A percentile compares a stretch with the other conserved stretches of the same genome.
Evolutionary conservation across 768 basidiomycete species (phyloP).

Genomic region (Lanmaoa rubissima): DNA sequence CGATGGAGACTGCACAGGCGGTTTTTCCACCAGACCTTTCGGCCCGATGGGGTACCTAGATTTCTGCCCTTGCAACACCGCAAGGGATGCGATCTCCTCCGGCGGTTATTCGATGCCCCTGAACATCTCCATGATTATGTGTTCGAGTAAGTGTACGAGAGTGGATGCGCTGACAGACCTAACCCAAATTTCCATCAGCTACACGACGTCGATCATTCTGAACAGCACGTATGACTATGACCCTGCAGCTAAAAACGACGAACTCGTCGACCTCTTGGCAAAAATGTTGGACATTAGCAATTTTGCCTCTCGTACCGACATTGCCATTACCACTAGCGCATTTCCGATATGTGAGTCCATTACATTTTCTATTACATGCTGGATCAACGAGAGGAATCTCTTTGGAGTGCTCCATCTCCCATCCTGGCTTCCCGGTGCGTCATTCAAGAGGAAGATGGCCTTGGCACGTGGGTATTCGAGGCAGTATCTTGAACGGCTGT

Average conservation of each 20-base stretch:
- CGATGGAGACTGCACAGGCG: slow-evolving; percentile 13
- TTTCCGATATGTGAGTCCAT: slow-evolving; percentile 6
- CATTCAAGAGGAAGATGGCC: slow-evolving; percentile 8
- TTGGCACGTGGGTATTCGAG: background rate
- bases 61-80: background rate
- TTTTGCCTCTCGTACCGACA: background rate
- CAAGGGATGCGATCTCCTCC: slow-evolving; percentile 1
- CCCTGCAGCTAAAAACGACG: background rate
- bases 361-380: background rate
- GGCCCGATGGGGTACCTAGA: background rate
- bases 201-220: background rate
- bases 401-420: slow-evolving; percentile 6
- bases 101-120: background rate
- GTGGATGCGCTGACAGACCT: background rate
- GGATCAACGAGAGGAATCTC: background rate
- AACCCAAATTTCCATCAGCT: background rate
- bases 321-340: background rate
- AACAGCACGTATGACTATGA: slow-evolving; percentile 6
- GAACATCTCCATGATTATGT: background rate
- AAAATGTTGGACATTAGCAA: background rate
- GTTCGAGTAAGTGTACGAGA: background rate
- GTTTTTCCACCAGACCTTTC: slow-evolving; percentile 12
- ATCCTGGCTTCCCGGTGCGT: slow-evolving; percentile 17
- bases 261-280: background rate
- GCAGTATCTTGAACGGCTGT: slow-evolving; percentile 6